Base-by-base conservation (phyloP, 805 yeast genomes). In the Cyberlindnera samutprakarnensis region DNA sequence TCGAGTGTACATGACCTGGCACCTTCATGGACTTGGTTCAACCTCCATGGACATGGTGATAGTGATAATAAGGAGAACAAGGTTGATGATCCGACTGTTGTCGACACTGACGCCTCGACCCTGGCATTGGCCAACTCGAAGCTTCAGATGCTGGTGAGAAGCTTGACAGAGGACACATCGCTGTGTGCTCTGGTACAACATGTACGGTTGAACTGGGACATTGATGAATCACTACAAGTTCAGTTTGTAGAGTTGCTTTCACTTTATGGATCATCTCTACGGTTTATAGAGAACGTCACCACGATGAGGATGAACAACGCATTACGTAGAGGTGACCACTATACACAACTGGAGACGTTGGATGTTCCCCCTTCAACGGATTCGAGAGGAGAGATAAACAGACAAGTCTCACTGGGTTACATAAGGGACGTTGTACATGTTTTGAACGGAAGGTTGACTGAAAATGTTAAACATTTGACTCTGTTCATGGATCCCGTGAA, bases 141-240 rank as follows among this genome's bases (percentile, higher is more conserved):
- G 27, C 36, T 63, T 15, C 17, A 20, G 12, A 33, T 38, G 23
- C 40, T 63, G 13, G 44, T 61, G 3, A 23, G 45, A 10, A 42
- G 62, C 1, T 33, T 62, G 5, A 27, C 39, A 9, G 38, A 44
- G 17, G 55, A 54, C 30, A 19, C 24, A 3, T 8, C 18, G 7
- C 36, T 39, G 2, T 47, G 52, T 10, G 44, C 51, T 13, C 39
- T 53, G 16, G 53, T 64, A 4, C 51, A 50, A 19, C 62, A 66
- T 55, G 53, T 64, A 4, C 42, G 69, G 32, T 49, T 64, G 24
- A 64, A 63, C 38, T 64, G 69, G 69, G 69, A 64, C 44, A 41
- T 63, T 18, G 57, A 57, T 31, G 33, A 57, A 2, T 26, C 25
- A 1, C 32, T 52, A 11, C 68, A 63, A 38, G 47, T 35, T 27